Conservation (phyloP, 1,284 basidiomycete species). For the Microbotryum silenes-acaulis region DNA sequence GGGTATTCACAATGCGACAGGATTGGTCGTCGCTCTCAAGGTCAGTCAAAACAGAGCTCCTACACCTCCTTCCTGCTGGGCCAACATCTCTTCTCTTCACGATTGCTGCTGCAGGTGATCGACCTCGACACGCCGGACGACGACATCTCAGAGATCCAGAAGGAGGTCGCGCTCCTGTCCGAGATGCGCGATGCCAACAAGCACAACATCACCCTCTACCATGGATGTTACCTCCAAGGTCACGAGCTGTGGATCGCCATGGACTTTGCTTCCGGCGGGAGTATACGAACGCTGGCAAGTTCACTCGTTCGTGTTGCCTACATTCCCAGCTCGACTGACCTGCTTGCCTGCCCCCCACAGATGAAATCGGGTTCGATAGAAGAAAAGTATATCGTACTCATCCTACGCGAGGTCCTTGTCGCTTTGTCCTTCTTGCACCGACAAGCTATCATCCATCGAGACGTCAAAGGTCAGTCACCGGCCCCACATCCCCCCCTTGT, state of each 20-base stretch:
- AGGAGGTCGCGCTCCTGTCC: constrained; percentile 85
- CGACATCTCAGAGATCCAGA: constrained; percentile 93
- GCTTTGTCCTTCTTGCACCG: constrained; percentile 84
- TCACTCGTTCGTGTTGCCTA: background rate
- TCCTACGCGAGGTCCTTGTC: constrained; percentile 79
- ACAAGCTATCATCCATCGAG: constrained; percentile 88
- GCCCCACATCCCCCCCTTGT: background rate
- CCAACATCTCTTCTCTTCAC: background rate
- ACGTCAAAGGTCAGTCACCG: constrained; percentile 61
- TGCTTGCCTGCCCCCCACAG: constrained; percentile 52
- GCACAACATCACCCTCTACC: constrained; percentile 91
- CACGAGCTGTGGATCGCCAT: constrained; percentile 98
- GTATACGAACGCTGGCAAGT: constrained; percentile 71
- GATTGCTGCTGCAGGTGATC: constrained; percentile 64
- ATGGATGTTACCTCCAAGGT: constrained; percentile 88
- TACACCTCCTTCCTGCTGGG: background rate
- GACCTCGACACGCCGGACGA: constrained; percentile 88
- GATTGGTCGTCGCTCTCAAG: constrained; percentile 44
- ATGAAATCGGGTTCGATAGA: constrained; percentile 71
- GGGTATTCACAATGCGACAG: constrained; percentile 45
- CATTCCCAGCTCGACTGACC: background rate
- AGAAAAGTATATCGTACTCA: constrained; percentile 80
- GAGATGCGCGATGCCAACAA: constrained; percentile 67
- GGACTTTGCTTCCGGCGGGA: constrained; percentile 95
- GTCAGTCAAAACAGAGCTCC: background rate